These are phyloP conservation scores for Aulographum hederae DNA, from an alignment of 2,329 filamentous ascomycete species.

Conservation along the genomic window DNA sequence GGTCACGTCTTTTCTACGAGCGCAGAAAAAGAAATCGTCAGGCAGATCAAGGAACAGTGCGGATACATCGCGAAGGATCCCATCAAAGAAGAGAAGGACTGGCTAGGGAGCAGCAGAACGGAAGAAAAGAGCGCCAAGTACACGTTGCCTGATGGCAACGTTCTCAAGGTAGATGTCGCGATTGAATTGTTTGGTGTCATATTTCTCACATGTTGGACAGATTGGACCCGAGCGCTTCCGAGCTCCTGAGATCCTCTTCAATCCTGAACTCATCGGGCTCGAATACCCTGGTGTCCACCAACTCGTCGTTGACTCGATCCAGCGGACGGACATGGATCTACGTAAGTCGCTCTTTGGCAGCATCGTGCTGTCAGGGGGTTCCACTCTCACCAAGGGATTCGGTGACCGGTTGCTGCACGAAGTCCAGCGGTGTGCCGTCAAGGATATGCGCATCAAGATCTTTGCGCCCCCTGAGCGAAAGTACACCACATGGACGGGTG, in stretches of 20 bases:
- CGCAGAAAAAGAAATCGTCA: slow-evolving; percentile 97
- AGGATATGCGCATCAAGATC: slow-evolving; percentile 99
- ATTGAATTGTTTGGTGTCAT: background rate
- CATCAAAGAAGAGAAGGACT: slow-evolving; percentile 90
- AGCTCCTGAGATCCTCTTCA: slow-evolving; percentile 92
- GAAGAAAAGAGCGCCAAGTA: slow-evolving; percentile 76
- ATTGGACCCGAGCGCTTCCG: slow-evolving; percentile 88
- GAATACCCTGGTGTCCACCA: slow-evolving; percentile 97
- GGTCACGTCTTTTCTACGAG: slow-evolving; percentile 94
- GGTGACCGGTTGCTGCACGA: slow-evolving; percentile 83
- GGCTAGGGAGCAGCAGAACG: slow-evolving; percentile 53
- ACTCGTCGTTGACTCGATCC: slow-evolving; percentile 92
- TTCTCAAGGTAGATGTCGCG: slow-evolving; percentile 50
- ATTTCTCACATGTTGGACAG: slow-evolving; percentile 21
- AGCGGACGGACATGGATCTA: slow-evolving; percentile 84
- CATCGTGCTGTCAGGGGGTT: slow-evolving; percentile 91
- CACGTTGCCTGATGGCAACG: slow-evolving; percentile 77
- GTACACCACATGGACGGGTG: slow-evolving; percentile 98
- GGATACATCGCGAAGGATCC: slow-evolving; percentile 85
- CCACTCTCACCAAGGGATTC: slow-evolving; percentile 91
- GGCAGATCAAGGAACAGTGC: slow-evolving; percentile 88
- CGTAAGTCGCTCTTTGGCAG: slow-evolving; percentile 89
- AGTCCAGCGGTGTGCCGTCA: slow-evolving; percentile 82
- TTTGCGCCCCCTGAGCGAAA: slow-evolving; percentile 94
- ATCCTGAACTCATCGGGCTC: slow-evolving; percentile 88